Evolutionary conservation across 73 alveolate species (phyloP).

Genomic region (Paramecium primaurelia): DNA sequence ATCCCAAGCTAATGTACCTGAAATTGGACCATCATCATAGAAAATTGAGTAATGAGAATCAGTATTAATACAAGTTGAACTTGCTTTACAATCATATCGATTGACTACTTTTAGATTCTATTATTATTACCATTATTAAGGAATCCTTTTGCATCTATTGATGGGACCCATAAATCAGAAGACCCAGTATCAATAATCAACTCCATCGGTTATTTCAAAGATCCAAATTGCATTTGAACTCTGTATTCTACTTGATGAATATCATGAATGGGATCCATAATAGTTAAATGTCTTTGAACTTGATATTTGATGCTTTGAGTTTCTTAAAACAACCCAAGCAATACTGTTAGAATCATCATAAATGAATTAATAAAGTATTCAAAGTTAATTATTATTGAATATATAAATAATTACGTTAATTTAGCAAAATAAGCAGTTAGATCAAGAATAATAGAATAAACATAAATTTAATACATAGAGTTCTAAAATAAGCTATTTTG

Average conservation of each 20-base stretch:
- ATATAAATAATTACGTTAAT: background rate
- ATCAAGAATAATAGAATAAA: background rate
- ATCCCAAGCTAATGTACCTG: constrained; percentile 31
- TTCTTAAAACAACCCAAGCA: background rate
- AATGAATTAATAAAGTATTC: background rate
- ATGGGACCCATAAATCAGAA: constrained; percentile 48
- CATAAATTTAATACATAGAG: background rate
- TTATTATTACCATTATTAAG: background rate
- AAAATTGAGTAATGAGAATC: background rate
- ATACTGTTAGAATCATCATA: background rate
- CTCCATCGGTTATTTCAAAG: background rate
- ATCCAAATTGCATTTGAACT: background rate
- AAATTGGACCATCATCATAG: constrained; percentile 46
- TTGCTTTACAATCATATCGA: background rate
- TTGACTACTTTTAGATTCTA: background rate
- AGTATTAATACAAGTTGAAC: background rate
- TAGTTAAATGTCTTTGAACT: background rate
- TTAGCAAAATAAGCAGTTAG: background rate
- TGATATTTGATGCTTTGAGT: background rate
- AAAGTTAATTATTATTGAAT: background rate
- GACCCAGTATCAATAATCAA: constrained; percentile 40
- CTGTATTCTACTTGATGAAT: background rate
- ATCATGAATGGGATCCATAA: background rate
- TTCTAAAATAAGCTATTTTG: background rate
- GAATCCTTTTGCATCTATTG: background rate